Evolutionary conservation across 1,284 basidiomycete species (phyloP).

Genomic region (Rhizoctonia solani): DNA sequence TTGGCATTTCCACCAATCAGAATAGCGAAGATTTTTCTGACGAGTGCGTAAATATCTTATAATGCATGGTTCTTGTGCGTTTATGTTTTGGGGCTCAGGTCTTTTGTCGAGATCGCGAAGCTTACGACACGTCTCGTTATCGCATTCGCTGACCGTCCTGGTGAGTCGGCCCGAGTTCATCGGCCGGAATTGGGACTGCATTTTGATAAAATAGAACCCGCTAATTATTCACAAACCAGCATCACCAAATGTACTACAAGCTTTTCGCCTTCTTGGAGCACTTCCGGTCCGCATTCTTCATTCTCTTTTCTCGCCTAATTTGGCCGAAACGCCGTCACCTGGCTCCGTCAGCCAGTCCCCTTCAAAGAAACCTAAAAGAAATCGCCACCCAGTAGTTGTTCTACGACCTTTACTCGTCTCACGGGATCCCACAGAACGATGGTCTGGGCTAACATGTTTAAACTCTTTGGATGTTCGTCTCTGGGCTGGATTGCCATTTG

Average conservation of each 20-base stretch:
- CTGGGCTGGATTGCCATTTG: conserved; percentile 58
- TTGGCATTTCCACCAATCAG: not conserved
- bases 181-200: too few species aligned
- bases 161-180: too few species aligned
- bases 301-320: not conserved
- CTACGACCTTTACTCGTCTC: conserved; percentile 64
- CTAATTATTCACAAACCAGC: too few species aligned
- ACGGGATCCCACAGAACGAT: conserved; percentile 60
- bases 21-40: not conserved
- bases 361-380: conserved; percentile 29
- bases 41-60: too few species aligned
- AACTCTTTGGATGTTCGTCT: conserved; percentile 57
- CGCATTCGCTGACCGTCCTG: not conserved
- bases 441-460: conserved; percentile 66
- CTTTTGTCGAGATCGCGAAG: not conserved
- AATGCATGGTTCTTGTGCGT: too few species aligned
- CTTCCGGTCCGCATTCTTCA: conserved; percentile 1
- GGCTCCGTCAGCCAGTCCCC: conserved; percentile 6
- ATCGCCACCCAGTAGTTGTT: conserved; percentile 49
- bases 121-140: not conserved
- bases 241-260: conserved; percentile 15
- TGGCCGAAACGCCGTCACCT: not conserved
- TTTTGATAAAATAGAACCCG: too few species aligned
- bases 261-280: conserved; percentile 20
- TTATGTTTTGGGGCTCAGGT: too few species aligned